phyloP scores from a whole-genome alignment of 352 stramenopile genomes.

The Pythium insidiosum region DNA sequence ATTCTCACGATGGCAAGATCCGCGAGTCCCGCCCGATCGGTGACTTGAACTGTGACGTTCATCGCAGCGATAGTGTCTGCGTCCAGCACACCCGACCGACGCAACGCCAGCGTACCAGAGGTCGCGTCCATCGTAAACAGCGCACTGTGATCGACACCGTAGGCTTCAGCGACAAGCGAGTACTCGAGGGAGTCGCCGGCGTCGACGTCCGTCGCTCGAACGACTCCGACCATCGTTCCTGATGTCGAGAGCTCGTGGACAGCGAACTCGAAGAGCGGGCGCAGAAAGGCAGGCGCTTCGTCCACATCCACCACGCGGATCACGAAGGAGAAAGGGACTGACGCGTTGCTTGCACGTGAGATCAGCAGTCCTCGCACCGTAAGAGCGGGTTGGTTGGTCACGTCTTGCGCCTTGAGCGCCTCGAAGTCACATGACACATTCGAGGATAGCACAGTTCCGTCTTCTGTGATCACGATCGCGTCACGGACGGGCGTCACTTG shows the following conservation, averaged over 20 bases:
- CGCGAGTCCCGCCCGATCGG: constrained; percentile 14
- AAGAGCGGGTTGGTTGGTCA: neutral
- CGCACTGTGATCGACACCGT: constrained; percentile 3
- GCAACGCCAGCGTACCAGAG: constrained; percentile 4
- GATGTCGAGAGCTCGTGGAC: constrained; percentile 30
- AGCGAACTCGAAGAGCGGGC: constrained; percentile 18
- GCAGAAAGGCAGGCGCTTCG: constrained; percentile 20
- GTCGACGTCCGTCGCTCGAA: constrained; percentile 32
- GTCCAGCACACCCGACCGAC: constrained; percentile 4
- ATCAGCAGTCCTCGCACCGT: constrained; percentile 6
- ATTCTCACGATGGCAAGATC: constrained; percentile 13
- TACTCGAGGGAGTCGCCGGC: constrained; percentile 22
- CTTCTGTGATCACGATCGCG: constrained; percentile 2
- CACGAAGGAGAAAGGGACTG: constrained; percentile 14
- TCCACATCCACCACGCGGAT: constrained; percentile 12
- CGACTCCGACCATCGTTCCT: constrained; percentile 24
- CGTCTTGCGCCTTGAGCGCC: neutral
- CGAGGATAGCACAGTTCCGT: constrained; percentile 7
- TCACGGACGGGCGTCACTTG: constrained; percentile 17
- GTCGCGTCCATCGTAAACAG: constrained; percentile 11
- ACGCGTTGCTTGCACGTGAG: neutral
- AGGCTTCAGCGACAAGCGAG: constrained; percentile 6
- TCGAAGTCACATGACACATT: constrained; percentile 12
- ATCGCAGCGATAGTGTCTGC: constrained; percentile 6
- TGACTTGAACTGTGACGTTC: constrained; percentile 10